Evolutionary conservation across 768 basidiomycete species (phyloP).

Genomic region (Lepiota subincarnata): DNA sequence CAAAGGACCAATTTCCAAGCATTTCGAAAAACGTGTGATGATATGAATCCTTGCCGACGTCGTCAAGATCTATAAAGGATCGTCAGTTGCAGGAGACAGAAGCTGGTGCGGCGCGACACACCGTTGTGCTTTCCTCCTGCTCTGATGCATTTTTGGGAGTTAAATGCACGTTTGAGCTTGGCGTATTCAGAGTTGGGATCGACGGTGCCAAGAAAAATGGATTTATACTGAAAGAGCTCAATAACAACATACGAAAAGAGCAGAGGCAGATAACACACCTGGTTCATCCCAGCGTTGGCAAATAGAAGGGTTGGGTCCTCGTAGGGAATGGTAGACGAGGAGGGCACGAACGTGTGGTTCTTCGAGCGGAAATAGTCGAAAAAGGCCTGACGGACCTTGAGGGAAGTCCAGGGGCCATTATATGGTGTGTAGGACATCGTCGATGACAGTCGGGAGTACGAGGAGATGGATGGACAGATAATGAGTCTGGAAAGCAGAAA

Average conservation of each 20-base stretch:
- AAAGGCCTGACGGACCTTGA: slow-evolving; percentile 81
- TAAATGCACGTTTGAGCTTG: slow-evolving; percentile 90
- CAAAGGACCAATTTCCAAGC: slow-evolving; percentile 99
- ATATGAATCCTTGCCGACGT: slow-evolving; percentile 98
- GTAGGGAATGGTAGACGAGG: slow-evolving; percentile 91
- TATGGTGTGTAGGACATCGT: slow-evolving; percentile 36
- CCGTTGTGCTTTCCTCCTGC: slow-evolving; percentile 99
- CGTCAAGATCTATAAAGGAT: slow-evolving; percentile 75
- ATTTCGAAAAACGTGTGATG: slow-evolving; percentile 99
- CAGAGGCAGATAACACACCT: slow-evolving; percentile 39
- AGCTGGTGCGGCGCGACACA: slow-evolving; percentile 22
- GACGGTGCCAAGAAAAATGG: slow-evolving; percentile 96
- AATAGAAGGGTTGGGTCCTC: slow-evolving; percentile 98
- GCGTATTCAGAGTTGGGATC: slow-evolving; percentile 92
- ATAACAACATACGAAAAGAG: not conserved
- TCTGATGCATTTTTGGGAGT: slow-evolving; percentile 97
- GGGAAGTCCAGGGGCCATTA: slow-evolving; percentile 69
- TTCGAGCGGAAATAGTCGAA: slow-evolving; percentile 82
- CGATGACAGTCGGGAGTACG: slow-evolving; percentile 20
- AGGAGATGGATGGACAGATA: slow-evolving; percentile 1
- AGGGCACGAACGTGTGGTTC: slow-evolving; percentile 85
- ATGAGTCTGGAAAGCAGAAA: slow-evolving; percentile 6
- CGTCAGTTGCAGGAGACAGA: not conserved
- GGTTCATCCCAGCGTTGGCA: slow-evolving; percentile 98
- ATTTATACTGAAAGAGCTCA: slow-evolving; percentile 70